Conservation (phyloP, 257 asterid genomes). For the Solanum paucissectum region DNA sequence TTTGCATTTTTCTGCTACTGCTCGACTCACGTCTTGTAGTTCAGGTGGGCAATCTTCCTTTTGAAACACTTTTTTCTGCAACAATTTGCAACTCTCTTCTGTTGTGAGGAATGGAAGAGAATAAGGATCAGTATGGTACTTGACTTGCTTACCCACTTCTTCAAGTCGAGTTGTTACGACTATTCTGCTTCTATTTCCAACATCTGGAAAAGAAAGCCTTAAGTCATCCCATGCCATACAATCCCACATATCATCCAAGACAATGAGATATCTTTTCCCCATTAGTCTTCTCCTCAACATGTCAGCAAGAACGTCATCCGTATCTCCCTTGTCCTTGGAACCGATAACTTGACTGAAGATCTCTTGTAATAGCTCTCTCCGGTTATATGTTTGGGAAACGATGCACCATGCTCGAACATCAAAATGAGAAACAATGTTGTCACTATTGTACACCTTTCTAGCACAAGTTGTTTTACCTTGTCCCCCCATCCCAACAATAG, state of each 20-base stretch:
- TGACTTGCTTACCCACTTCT: too few species aligned
- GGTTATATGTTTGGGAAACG: neutral
- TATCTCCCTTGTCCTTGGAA: neutral
- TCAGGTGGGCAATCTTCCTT: neutral
- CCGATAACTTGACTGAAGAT: neutral
- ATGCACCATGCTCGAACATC: neutral
- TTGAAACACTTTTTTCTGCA: neutral
- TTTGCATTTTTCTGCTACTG: neutral
- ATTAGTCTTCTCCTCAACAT: neutral
- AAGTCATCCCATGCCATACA: neutral
- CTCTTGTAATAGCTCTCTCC: too few species aligned
- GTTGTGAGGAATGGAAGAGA: too few species aligned
- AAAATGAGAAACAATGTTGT: neutral
- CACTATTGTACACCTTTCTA: neutral
- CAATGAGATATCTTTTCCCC: neutral
- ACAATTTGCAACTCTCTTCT: too few species aligned
- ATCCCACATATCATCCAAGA: constrained; percentile 2
- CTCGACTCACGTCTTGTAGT: neutral
- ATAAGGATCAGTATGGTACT: too few species aligned
- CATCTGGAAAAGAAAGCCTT: neutral
- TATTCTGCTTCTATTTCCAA: neutral
- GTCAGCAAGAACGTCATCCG: neutral
- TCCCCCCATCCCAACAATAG: neutral
- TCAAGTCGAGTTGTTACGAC: neutral
- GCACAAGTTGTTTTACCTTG: neutral